Base-by-base conservation (phyloP, 768 basidiomycete species). In the Rhodocollybia butyracea region DNA sequence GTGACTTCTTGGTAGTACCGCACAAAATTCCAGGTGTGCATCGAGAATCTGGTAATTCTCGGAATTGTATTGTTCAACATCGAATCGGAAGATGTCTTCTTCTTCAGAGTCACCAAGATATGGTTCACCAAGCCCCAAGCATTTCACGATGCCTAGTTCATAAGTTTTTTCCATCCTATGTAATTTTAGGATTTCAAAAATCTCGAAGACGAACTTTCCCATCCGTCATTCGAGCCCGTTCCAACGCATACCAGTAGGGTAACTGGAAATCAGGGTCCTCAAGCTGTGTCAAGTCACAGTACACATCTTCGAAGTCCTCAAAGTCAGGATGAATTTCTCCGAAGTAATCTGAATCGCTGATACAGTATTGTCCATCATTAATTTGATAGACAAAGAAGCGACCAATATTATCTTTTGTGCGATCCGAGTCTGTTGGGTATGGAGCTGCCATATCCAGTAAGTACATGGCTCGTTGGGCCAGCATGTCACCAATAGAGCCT, bases 191-290 rank as follows among this genome's bases (percentile, higher is more conserved):
- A 36, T 31, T 29, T 46, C n/a, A n/a, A 26, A n/a, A 21, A 8
- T 19, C 22, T 10, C 34, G 12, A 6, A 40, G 26, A 21, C n/a
- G 29, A 17, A 8, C n/a, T 46, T 42, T 40, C 31, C n/a, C n/a
- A n/a, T n/a, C n/a, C n/a, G n/a, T n/a, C n/a, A n/a, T n/a, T n/a
- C n/a, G n/a, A 43, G 46, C 48, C 17, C 50, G 56, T 51, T 57
- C 48, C 6, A 42, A 5, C 1, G 56, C 48, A 36, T 57, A 57
- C 56, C 56, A 57, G 19, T 51, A 22, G 3, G 32, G 29, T 6
- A 57, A 19, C 29, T 11, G 17, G 50, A 57, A 57, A 5, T 11
- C 27, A 17, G 48, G 48, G 13, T 50, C 42, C 40, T 57, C 56
- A 3, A 57, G 56, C 22, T 51, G 41, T 8, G 3, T 36, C 4